Conservation (phyloP, 371 early-diverging fungal species). For the Phascolomyces articulosus region DNA sequence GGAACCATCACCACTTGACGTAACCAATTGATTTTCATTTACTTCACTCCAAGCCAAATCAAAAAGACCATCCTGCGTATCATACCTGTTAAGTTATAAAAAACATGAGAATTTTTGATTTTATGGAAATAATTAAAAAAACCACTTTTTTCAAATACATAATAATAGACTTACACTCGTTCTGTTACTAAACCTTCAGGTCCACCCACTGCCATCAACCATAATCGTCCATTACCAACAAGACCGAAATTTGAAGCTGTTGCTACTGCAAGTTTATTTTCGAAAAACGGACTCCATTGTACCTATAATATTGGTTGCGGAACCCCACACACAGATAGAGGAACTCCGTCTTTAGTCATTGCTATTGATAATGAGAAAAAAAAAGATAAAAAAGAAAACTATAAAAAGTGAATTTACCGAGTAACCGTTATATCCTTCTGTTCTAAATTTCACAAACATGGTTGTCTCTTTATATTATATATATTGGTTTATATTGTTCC, state of each 20-base stretch:
- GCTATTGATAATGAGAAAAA: neutral
- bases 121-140: too few species aligned
- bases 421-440: conserved; percentile 69
- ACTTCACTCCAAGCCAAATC: conserved; percentile 94
- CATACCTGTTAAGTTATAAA: conserved; percentile 60
- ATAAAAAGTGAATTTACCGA: conserved; percentile 50
- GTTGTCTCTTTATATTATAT: neutral
- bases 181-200: conserved; percentile 66
- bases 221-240: conserved; percentile 92
- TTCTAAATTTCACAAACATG: conserved; percentile 62
- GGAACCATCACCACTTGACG: conserved; percentile 92
- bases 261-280: conserved; percentile 85
- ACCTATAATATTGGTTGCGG: conserved; percentile 39
- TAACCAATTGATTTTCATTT: conserved; percentile 92
- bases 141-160: neutral
- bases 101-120: neutral
- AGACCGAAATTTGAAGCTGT: conserved; percentile 95
- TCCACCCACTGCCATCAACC: conserved; percentile 59
- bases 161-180: conserved; percentile 58
- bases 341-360: neutral
- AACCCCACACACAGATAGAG: neutral
- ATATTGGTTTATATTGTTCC: too few species aligned
- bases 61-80: conserved; percentile 95
- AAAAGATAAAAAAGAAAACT: conserved; percentile 1
- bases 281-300: conserved; percentile 94